These are phyloP conservation scores for Gossypium trilobum DNA, from an alignment of 441 rosid genomes.

Conservation along the genomic window DNA sequence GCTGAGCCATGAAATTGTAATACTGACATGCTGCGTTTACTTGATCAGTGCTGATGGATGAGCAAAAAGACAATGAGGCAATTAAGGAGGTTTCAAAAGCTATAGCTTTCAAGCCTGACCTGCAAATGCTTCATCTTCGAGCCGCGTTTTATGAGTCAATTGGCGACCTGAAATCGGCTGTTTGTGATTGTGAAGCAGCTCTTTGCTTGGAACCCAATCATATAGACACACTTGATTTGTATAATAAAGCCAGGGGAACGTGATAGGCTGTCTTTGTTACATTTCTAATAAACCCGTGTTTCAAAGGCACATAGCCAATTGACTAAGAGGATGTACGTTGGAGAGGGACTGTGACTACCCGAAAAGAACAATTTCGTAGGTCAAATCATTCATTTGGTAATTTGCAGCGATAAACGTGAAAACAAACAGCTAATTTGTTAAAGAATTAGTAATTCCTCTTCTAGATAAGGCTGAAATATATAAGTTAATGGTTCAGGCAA, in stretches of 20 bases:
- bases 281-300: too few species aligned
- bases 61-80: constrained; percentile 60
- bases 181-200: constrained; percentile 60
- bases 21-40: constrained; percentile 13
- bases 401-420: too few species aligned
- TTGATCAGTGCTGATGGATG: constrained; percentile 53
- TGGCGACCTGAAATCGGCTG: constrained; percentile 38
- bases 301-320: too few species aligned
- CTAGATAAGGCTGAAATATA: too few species aligned
- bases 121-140: constrained; percentile 62
- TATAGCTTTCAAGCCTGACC: constrained; percentile 57
- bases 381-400: too few species aligned
- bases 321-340: too few species aligned
- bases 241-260: constrained; percentile 24
- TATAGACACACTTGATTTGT: constrained; percentile 41
- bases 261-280: too few species aligned
- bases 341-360: too few species aligned
- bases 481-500: too few species aligned
- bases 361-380: too few species aligned
- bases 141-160: constrained; percentile 62
- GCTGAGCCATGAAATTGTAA: not conserved
- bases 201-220: constrained; percentile 59
- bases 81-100: constrained; percentile 55
- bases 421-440: too few species aligned
- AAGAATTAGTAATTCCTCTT: too few species aligned